phyloP scores from a whole-genome alignment of 768 basidiomycete genomes.

The Suillus placidus region DNA sequence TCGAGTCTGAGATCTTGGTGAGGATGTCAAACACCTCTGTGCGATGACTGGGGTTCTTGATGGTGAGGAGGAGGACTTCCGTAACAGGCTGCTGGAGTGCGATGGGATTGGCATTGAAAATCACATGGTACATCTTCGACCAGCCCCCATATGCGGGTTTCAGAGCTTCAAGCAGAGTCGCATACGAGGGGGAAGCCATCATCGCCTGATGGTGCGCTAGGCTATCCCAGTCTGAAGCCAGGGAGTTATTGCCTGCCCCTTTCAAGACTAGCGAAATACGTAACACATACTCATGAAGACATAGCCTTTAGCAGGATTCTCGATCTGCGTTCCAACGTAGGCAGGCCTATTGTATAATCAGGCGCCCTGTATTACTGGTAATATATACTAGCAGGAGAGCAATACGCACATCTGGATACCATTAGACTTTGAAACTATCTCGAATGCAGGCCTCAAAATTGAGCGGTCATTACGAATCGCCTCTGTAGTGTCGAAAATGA shows the following conservation, averaged over 20 bases:
- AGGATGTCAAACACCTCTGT: constrained; percentile 16
- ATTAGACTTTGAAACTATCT: constrained; percentile 13
- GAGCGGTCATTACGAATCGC: constrained; percentile 12
- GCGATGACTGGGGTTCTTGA: constrained; percentile 29
- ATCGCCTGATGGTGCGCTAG: constrained; percentile 23
- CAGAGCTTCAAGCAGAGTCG: constrained; percentile 11
- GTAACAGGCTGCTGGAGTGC: constrained; percentile 28
- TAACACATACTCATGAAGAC: constrained; percentile 22
- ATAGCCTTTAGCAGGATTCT: constrained; percentile 18
- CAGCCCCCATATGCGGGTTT: constrained; percentile 12
- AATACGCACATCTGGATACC: constrained; percentile 21
- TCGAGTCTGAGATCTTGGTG: constrained; percentile 18
- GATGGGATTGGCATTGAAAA: constrained; percentile 18
- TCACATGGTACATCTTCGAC: constrained; percentile 24
- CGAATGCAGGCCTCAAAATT: constrained; percentile 10
- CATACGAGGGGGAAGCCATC: constrained; percentile 10
- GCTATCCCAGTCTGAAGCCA: constrained; percentile 30
- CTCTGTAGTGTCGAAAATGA: constrained; percentile 22
- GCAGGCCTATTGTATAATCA: constrained; percentile 15
- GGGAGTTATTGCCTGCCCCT: not conserved
- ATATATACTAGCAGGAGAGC: not conserved
- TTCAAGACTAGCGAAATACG: not conserved
- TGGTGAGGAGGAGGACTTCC: constrained; percentile 17
- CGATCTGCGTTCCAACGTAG: constrained; percentile 26
- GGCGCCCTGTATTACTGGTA: not conserved